Base-by-base conservation (phyloP, 345 rosid species). In the Populus simonii region DNA sequence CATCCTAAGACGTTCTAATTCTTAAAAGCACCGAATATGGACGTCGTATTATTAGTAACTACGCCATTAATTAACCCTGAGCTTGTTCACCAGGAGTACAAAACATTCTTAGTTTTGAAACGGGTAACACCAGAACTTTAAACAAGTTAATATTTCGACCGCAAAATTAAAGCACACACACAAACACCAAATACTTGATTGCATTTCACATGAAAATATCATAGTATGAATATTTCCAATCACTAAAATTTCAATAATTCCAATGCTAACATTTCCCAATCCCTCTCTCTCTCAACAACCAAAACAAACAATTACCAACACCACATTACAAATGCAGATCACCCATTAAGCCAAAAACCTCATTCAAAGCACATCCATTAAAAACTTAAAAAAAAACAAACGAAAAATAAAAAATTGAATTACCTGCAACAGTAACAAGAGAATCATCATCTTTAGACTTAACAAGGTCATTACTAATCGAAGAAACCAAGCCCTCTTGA, bases 341-440 rank as follows among this genome's bases (percentile, higher is more conserved):
- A 47, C 22, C 23, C 45, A 68, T 38, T 15, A 51, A 18, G 62
- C 66, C 68, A 18, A 71, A 75, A 62, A 45, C 69, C 31, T 29
- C 20, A 31, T 67, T 38, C 43, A 63, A 68, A 73, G 45, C 23
- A 59, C 27, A 72, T 13, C 71, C 67, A 49, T 17, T 35, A 67
- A 31, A 29, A 66, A 16, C 12, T 38, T 66, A 57, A 49, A 8
- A 20, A 43, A 17, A 68, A 71, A 36, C 3, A 45, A 23, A 12
- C 22, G 9, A 65, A 18, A 39, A 45, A 13, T 2, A 13, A 8
- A 45, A 81, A 77, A 29, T 17, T 68, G 8, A 57, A 38, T 65
- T 75, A 94, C 98, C 97, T 35, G 98, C 98, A 84, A 94, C 86
- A 63, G 97, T 94, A 73, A 94, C 98, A 67, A 88, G 98, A 53